Base-by-base conservation (phyloP, 208 protist genomes). In the Trypanosomatidae sp. region DNA sequence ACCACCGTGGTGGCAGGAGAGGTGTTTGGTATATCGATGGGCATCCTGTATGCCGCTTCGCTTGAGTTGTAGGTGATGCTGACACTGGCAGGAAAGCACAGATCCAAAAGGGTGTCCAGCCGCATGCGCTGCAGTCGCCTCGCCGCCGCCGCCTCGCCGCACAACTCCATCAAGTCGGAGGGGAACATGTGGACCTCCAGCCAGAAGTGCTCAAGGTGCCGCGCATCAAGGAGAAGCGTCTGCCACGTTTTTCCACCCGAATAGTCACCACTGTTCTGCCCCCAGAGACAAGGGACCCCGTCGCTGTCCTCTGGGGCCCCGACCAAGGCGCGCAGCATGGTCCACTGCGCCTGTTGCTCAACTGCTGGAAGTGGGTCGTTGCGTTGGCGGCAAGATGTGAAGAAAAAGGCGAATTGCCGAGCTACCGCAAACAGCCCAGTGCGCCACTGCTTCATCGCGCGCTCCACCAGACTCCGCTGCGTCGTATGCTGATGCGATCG, bases 161-260 rank as follows among this genome's bases (percentile, higher is more conserved):
- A 80, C 30, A 90, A 67, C 72, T 85, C 82, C 65, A 82, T 68
- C 59, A 90, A 36, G 30, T 81, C 75, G 3, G 76, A 66, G 0
- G 80, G 55, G 39, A 66, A 70, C 22, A 43, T 47, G 17, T 36
- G 36, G 22, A 85, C 71, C 13, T 76, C 70, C 22, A 33, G 19
- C 43, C 46, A 58, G 19, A 81, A 77, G 4, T 67, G 39, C 9
- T 77, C 70, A 46, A 79, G 55, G 22, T 79, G 62, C 7, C 43
- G 66, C 28, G 65, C 71, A 65, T 67, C 62, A 12, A 85, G 73
- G 17, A 78, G 69, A 41, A 90, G 71, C 49, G 74, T 46, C 8
- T 72, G 52, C 70, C 70, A 73, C 22, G 36, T 39, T 52, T 33
- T 64, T n/a, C 22, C 13, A 12, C 52, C 66, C 1, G 33, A 30